Evolutionary conservation across 2,329 filamentous ascomycete species (phyloP), one percentile per base, ranked within the genome.

Genomic region (Aspergillus felis): DNA sequence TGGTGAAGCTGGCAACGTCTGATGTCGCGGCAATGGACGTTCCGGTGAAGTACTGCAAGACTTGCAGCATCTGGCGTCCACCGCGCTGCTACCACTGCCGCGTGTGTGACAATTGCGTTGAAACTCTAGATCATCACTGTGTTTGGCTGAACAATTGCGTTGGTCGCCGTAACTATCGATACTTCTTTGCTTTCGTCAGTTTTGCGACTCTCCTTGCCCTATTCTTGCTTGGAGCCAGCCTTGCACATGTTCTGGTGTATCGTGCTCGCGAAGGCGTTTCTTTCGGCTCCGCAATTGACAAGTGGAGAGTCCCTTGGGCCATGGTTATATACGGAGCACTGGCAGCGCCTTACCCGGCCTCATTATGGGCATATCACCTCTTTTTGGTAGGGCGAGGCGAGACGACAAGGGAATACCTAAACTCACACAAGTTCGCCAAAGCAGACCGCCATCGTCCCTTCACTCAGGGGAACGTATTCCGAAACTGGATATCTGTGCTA

Each of bases 71-170:
- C 65, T 99, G 94, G 94, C 89, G 94, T 2, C 94, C 94, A 38
- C 92, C 93, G 28, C 90, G 94, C 57, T 92, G 91, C 57, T 95
- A 99, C 71, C 94, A 99, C 77, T 99, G 94, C 76, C 90, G 94
- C 57, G 84, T 96, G 28, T 99, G 94, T 77, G 93, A 99, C 76
- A 97, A 95, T 74, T 99, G 94, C 73, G 85, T 99, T 59, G 94
- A 99, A 75, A 96, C 92, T 0, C 91, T 97, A 65, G 94, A 99
- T 70, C 94, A 99, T 70, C 94, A 99, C 76, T 99, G 94, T 69
- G 92, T 97, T 17, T 99, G 94, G 94, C 84, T 99, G 62, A 99
- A 99, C 78, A 99, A 99, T 74, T 99, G 94, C 67, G 89, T 99
- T 51, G 94, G 94, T 47, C 88, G 93, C 64, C 90, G 94, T 67